Percentiles rank a stretch among this genome's conserved stretches.
Conservation (phyloP, 371 early-diverging fungal genomes). For the Modicella reniformis region DNA sequence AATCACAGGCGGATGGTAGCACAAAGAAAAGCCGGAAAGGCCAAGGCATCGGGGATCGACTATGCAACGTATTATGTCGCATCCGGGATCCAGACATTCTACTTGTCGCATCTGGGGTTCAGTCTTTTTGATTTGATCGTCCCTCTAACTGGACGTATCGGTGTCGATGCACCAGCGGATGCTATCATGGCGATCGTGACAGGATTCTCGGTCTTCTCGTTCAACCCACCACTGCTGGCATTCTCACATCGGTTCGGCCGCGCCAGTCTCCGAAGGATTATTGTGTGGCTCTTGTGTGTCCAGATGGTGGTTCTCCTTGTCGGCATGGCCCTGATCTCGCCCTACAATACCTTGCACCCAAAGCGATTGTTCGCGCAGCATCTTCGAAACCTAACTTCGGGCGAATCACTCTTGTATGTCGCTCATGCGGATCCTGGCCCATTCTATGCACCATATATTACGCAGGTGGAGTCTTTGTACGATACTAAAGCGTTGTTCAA, state of each 20-base stretch:
- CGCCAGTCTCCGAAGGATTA: conserved; percentile 49
- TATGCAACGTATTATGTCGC: conserved; percentile 58
- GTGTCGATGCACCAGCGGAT: conserved; percentile 76
- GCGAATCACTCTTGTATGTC: conserved; percentile 65
- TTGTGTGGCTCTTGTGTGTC: conserved; percentile 49
- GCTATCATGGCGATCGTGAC: conserved; percentile 69
- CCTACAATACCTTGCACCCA: conserved; percentile 73
- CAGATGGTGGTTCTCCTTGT: conserved; percentile 55
- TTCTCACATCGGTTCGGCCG: conserved; percentile 68
- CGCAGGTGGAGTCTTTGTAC: conserved; percentile 57
- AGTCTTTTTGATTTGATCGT: conserved; percentile 74
- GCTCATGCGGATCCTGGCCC: conserved; percentile 75
- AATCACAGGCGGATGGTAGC: conserved; percentile 10
- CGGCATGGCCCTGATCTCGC: conserved; percentile 44
- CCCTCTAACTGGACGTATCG: conserved; percentile 80
- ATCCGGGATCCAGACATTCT: conserved; percentile 53
- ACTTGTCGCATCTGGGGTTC: conserved; percentile 60
- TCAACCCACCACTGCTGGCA: conserved; percentile 63
- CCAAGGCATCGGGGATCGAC: conserved; percentile 12
- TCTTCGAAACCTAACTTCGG: conserved; percentile 70
- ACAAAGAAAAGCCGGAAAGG: neutral
- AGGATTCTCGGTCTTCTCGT: conserved; percentile 63
- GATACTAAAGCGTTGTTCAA: conserved; percentile 54
- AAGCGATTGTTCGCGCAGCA: conserved; percentile 73
- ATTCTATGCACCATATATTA: conserved; percentile 60